Evolutionary conservation across 306 rosid genomes (phyloP).

Genomic region (Acacia crassicarpa): DNA sequence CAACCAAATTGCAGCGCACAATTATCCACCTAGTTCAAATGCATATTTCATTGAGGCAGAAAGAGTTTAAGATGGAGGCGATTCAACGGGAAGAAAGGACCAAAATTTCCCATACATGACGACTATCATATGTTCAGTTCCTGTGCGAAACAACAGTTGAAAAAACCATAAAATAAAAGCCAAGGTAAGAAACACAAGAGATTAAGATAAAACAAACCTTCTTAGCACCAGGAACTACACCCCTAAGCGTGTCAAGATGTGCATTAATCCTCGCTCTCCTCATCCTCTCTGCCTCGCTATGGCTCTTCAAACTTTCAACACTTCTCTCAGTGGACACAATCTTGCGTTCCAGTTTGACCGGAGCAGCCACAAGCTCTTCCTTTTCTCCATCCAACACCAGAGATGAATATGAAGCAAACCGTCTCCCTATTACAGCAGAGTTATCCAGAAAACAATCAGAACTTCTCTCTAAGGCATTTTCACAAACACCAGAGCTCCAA

Average conservation of each 20-base stretch:
- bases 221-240: slow-evolving; percentile 58
- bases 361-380: slow-evolving; percentile 66
- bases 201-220: slow-evolving; percentile 49
- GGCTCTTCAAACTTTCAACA: slow-evolving; percentile 60
- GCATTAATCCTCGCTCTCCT: slow-evolving; percentile 73
- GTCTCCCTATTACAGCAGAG: slow-evolving; percentile 33
- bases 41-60: background rate
- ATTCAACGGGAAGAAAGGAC: background rate
- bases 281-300: slow-evolving; percentile 72
- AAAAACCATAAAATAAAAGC: background rate
- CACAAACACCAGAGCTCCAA: slow-evolving; percentile 40
- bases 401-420: slow-evolving; percentile 56
- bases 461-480: slow-evolving; percentile 16
- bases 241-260: slow-evolving; percentile 65
- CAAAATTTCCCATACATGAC: background rate
- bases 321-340: slow-evolving; percentile 56
- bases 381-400: slow-evolving; percentile 59
- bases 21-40: background rate
- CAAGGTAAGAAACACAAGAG: background rate
- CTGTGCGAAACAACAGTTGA: background rate
- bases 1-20: background rate
- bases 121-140: background rate
- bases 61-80: background rate
- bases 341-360: slow-evolving; percentile 44
- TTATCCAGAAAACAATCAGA: slow-evolving; percentile 39